Evolutionary conservation across 2,329 filamentous ascomycete species (phyloP).

Genomic region (Aspergillus nomiae): DNA sequence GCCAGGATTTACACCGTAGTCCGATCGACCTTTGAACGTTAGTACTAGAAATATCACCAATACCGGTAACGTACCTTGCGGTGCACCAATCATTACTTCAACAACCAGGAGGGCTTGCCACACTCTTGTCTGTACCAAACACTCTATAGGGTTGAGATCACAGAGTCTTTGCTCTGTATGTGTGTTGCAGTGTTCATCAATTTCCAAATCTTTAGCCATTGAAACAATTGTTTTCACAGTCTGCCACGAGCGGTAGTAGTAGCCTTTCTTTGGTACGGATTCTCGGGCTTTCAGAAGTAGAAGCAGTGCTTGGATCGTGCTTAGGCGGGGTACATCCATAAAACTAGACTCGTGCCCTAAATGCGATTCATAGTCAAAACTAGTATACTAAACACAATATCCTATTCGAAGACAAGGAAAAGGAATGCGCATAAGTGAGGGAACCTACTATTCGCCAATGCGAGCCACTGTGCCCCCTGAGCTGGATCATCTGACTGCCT

Average conservation of each 20-base stretch:
- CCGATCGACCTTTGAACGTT: conserved; percentile 65
- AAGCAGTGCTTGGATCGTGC: conserved; percentile 86
- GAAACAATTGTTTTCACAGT: conserved; percentile 86
- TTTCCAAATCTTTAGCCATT: conserved; percentile 87
- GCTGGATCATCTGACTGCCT: conserved; percentile 79
- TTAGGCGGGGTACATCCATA: conserved; percentile 86
- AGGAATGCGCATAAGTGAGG: background rate
- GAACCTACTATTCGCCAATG: conserved; percentile 75
- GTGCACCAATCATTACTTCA: conserved; percentile 90
- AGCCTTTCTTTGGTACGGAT: conserved; percentile 87
- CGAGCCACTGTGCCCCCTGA: conserved; percentile 89
- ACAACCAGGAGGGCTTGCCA: conserved; percentile 88
- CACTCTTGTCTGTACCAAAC: conserved; percentile 78
- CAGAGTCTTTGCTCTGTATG: conserved; percentile 75
- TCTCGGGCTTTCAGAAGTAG: conserved; percentile 89
- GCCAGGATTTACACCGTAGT: conserved; percentile 73
- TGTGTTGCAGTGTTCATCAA: conserved; percentile 81
- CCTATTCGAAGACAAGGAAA: background rate
- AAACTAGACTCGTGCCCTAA: conserved; percentile 88
- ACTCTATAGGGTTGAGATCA: conserved; percentile 70
- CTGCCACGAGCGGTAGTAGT: conserved; percentile 98
- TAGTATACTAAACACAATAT: conserved; percentile 6
- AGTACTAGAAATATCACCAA: conserved; percentile 8
- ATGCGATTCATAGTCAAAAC: conserved; percentile 28
- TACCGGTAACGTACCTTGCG: conserved; percentile 69